phyloP scores from a whole-genome alignment of 2,329 filamentous ascomycete species.

The Fusarium sp. region DNA sequence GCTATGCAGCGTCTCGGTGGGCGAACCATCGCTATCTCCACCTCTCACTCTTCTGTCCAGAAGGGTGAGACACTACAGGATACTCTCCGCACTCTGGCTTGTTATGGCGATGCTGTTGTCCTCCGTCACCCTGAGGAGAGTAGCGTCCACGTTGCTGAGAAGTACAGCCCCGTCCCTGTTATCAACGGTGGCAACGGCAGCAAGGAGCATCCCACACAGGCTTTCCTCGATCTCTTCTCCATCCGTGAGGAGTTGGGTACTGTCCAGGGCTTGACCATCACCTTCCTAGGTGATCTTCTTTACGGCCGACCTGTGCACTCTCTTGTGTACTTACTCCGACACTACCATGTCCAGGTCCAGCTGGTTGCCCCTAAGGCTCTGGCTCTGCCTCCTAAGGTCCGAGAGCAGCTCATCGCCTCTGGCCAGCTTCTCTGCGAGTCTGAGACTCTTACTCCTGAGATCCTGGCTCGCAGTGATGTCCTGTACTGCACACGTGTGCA shows the following conservation, averaged over 20 bases:
- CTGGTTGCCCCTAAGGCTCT: conserved; percentile 87
- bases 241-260: conserved; percentile 98
- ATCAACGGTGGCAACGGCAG: conserved; percentile 98
- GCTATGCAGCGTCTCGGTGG: conserved; percentile 99
- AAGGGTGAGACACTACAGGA: conserved; percentile 97
- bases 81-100: conserved; percentile 91
- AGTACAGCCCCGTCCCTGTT: conserved; percentile 89
- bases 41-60: conserved; percentile 86
- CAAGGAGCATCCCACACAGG: conserved; percentile 96
- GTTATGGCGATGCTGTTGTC: conserved; percentile 96
- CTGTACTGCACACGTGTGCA: conserved; percentile 98
- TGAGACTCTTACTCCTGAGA: conserved; percentile 84
- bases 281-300: conserved; percentile 91
- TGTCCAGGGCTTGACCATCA: conserved; percentile 94
- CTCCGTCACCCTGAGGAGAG: conserved; percentile 89
- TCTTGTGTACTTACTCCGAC: conserved; percentile 89
- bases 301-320: conserved; percentile 97
- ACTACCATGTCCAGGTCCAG: conserved; percentile 96
- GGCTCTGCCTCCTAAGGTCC: conserved; percentile 79
- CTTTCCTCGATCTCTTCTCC: conserved; percentile 97
- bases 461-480: conserved; percentile 87
- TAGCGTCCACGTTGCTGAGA: conserved; percentile 84
- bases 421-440: conserved; percentile 84
- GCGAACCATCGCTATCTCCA: conserved; percentile 83
- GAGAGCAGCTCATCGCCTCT: conserved; percentile 76